Base-by-base conservation (phyloP, 2,329 filamentous ascomycete genomes). In the Didymella segeticola region DNA sequence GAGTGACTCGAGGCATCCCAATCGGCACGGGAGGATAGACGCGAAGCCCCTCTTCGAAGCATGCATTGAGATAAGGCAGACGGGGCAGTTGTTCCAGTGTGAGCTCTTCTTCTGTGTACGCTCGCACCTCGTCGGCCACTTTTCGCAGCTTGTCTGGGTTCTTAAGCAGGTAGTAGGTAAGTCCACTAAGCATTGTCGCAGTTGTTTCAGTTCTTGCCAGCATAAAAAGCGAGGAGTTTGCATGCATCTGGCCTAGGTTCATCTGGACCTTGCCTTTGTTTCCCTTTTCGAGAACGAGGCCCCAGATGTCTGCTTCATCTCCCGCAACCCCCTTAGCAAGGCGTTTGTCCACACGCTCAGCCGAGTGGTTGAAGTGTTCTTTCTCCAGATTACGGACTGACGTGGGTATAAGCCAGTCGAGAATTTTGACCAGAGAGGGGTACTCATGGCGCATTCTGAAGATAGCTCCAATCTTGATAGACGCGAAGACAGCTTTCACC, bases 1-100 rank as follows among this genome's bases (percentile, higher is more conserved):
- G 68, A 0, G 62, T 61, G 1, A 57, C 43, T 8, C 76, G 66
- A 5, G 69, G 63, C 10, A 74, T 51, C 1, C 72, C 71, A 10
- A 62, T 57, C 1, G 77, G 66, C 1, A 79, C 71, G 0, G 79
- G 78, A 4, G 79, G 78, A 59, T 77, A 78, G 6, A 78, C 66
- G 2, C 80, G 64, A 3, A 81, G 60, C 0, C 68, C 74, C 65
- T 82, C 79, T 36, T 78, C 71, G 5, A 80, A 60, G 31, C 76
- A 76, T 1, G 78, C 79, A 34, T 72, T 62, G 8, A 80, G 57
- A 55, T 79, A 81, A 2, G 58, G 48, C 14, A 77, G 33, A 12
- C 60, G 45, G 0, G 48, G 33, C 3, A 67, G 48, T 11, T 47
- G 53, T 9, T 34, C 38, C 50, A 68, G 63, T 1, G 60, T 58